These are phyloP conservation scores for Neofusicoccum sp. DNA, from an alignment of 2,329 filamentous ascomycete genomes.

Conservation along the genomic window DNA sequence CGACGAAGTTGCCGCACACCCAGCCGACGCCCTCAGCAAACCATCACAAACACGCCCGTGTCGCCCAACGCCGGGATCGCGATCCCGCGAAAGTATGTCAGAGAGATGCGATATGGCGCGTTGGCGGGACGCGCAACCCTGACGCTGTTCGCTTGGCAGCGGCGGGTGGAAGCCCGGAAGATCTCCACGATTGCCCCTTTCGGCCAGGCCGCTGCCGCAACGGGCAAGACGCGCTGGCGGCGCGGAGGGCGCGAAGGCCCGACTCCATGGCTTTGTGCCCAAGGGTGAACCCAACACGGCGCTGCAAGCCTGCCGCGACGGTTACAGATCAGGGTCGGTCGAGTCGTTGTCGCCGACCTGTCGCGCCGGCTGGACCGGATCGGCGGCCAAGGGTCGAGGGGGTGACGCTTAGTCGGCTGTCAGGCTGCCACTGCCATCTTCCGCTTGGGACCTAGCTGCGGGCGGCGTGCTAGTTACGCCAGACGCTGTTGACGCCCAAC, in stretches of 20 bases:
- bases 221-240: neutral
- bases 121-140: no score
- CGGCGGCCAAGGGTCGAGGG: neutral
- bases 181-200: neutral
- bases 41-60: no score
- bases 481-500: slow-evolving; percentile 5
- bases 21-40: no score
- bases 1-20: no score
- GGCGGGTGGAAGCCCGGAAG: slow-evolving; percentile 4
- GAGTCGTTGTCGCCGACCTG: neutral
- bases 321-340: neutral
- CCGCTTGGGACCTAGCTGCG: no score
- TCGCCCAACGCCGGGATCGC: no score
- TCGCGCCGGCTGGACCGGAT: neutral
- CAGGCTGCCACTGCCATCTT: neutral
- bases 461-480: neutral
- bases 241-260: slow-evolving; percentile 1
- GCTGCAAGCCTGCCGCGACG: neutral
- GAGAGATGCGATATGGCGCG: no score
- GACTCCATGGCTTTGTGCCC: neutral
- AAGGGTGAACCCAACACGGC: no score
- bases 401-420: no score
- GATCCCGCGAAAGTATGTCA: no score
- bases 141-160: neutral
- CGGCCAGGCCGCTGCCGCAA: neutral